A percentile compares a stretch with the other conserved stretches of the same genome.
These are phyloP conservation scores for Fusarium virguliforme DNA, from an alignment of 2,329 filamentous ascomycete species.

Conservation along the genomic window DNA sequence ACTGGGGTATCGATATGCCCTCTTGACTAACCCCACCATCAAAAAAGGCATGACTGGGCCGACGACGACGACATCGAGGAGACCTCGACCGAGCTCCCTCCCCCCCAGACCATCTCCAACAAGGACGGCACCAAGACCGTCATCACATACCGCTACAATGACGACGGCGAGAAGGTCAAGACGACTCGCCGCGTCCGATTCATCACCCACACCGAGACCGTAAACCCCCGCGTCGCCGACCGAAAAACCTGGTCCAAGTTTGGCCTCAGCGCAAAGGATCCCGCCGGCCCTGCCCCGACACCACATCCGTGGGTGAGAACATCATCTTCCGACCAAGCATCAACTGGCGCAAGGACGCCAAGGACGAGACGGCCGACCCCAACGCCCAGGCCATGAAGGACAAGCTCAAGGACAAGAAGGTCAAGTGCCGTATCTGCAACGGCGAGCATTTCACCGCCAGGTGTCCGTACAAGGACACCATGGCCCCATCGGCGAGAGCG, in stretches of 20 bases:
- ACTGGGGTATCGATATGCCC: slow-evolving; percentile 41
- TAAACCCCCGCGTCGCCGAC: slow-evolving; percentile 97
- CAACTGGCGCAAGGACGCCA: slow-evolving; percentile 94
- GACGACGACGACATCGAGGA: slow-evolving; percentile 94
- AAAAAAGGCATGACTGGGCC: slow-evolving; percentile 84
- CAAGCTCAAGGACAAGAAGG: slow-evolving; percentile 98
- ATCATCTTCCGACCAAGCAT: slow-evolving; percentile 94
- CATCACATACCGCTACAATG: slow-evolving; percentile 90
- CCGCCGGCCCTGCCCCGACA: slow-evolving; percentile 86
- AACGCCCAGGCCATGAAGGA: slow-evolving; percentile 84
- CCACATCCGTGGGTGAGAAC: slow-evolving; percentile 96
- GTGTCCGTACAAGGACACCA: slow-evolving; percentile 99
- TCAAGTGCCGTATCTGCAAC: slow-evolving; percentile 99
- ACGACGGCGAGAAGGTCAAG: slow-evolving; percentile 96
- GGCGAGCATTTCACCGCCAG: slow-evolving; percentile 99
- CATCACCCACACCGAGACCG: slow-evolving; percentile 90
- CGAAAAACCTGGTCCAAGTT: slow-evolving; percentile 96
- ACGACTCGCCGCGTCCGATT: slow-evolving; percentile 96
- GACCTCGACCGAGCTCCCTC: slow-evolving; percentile 78
- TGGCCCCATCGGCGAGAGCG: slow-evolving; percentile 83
- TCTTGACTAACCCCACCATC: slow-evolving; percentile 58
- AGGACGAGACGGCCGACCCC: slow-evolving; percentile 82
- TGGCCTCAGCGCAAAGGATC: slow-evolving; percentile 88
- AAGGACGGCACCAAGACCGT: slow-evolving; percentile 99
- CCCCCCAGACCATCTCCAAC: slow-evolving; percentile 92